Conservation (phyloP, 164 flowering plant genomes). For the Sedum album region DNA sequence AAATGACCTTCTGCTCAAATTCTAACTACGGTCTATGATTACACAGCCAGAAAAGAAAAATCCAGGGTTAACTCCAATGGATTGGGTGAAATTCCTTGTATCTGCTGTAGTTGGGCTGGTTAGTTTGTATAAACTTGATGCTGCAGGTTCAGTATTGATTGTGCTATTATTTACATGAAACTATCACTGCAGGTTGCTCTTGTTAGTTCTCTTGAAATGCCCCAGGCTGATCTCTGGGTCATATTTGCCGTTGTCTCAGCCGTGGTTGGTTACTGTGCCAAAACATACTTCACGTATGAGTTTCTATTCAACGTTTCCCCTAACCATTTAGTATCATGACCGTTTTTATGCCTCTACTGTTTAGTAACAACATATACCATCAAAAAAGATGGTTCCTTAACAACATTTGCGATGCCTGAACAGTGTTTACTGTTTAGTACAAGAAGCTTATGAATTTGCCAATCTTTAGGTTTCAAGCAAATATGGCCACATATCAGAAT, state of each 20-base stretch:
- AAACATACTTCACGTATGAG: conserved; percentile 87
- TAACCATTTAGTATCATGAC: not conserved
- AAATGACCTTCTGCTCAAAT: conserved; percentile 2
- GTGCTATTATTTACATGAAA: conserved; percentile 3
- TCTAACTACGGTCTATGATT: conserved; percentile 8
- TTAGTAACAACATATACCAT: not conserved
- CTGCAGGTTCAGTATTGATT: not conserved
- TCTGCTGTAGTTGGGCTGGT: conserved; percentile 94
- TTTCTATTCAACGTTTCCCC: not conserved
- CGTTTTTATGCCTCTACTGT: not conserved
- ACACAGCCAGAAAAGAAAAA: conserved; percentile 91
- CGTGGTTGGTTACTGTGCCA: conserved; percentile 83
- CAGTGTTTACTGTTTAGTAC: too few relatives aligned
- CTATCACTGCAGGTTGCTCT: conserved; percentile 63
- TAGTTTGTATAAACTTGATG: conserved; percentile 15
- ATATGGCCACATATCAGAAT: conserved; percentile 79
- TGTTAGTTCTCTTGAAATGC: conserved; percentile 60
- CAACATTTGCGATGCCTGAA: too few relatives aligned
- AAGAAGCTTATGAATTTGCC: not conserved
- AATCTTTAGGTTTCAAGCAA: conserved; percentile 60
- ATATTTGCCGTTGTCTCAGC: conserved; percentile 65
- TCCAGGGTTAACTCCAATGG: conserved; percentile 95
- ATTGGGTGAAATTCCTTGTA: conserved; percentile 83
- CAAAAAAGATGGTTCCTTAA: too few relatives aligned
- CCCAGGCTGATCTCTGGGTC: conserved; percentile 77